Base-by-base conservation (phyloP, 331 rosid species). In the Arachis monticola region DNA sequence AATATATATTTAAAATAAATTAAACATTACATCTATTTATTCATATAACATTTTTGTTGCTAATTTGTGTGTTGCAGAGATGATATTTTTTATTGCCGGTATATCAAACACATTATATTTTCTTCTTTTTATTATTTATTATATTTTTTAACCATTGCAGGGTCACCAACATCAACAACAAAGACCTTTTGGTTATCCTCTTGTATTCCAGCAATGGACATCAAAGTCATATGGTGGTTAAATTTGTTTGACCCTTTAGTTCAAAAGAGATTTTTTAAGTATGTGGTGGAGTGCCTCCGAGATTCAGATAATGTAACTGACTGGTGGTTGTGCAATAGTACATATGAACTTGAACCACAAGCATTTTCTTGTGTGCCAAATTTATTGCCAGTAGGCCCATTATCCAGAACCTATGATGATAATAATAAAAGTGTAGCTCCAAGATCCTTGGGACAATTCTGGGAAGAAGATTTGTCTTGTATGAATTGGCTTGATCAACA, bases 351-450 rank as follows among this genome's bases (percentile, higher is more conserved):
- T 7, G 83, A 79, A 68, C 70, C 56, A 0, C 64, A 2, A 32
- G 3, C 75, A 4, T 58, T 79, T 1, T 59, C 74, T 2, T 32
- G 6, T 42, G 6, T n/a, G n/a, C 76, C 76, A 8, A 77, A 62
- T 3, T 63, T 77, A 52, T 31, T 69, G n/a, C 66, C 77, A 50
- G 8, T 70, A 4, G 81, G 81, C 4, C 81, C 77, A n/a, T 12
- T 69, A 9, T 10, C 60, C 47, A 63, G 35, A 41, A 59, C 5
- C 41, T 5, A 38, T 38, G 5, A 17, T n/a, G 0, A 63, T 63
- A 31, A 13, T 11, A 4, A 40, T 41, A 35, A 35, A 17, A 14
- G 0, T 67, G 42, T 1, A 55, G 5, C 2, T 53, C 1, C 60
- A 14, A 53, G 31, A 53, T 13, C 60, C 5, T n/a, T 53, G 3